Conservation (phyloP, 805 yeast species). For the Kazachstania martiniae region DNA sequence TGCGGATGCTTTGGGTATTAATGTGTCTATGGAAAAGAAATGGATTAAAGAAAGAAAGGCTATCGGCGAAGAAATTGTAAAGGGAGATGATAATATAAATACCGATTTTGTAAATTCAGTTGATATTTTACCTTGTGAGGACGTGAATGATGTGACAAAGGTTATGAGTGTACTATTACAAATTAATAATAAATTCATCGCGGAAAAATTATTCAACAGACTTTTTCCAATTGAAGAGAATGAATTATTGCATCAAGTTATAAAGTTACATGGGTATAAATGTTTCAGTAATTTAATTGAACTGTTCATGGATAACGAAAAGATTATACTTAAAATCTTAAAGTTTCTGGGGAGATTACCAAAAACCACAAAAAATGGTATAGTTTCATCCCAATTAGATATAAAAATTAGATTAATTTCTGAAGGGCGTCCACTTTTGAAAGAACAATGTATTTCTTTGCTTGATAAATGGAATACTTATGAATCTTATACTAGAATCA, state of each 20-base stretch:
- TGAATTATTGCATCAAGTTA: constrained; percentile 44
- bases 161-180: constrained; percentile 77
- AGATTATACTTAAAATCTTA: constrained; percentile 38
- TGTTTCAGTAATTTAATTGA: constrained; percentile 54
- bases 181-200: constrained; percentile 55
- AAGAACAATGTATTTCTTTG: constrained; percentile 30
- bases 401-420: constrained; percentile 32
- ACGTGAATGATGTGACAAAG: constrained; percentile 53
- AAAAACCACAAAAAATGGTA: constrained; percentile 63
- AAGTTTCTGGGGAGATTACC: constrained; percentile 57
- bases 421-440: constrained; percentile 22
- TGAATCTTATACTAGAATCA: constrained; percentile 78
- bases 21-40: constrained; percentile 53
- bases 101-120: constrained; percentile 54
- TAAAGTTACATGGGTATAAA: constrained; percentile 79
- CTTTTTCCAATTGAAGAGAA: constrained; percentile 34
- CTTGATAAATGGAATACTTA: constrained; percentile 60
- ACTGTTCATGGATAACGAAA: constrained; percentile 26
- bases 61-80: constrained; percentile 33
- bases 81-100: constrained; percentile 44
- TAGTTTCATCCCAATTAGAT: constrained; percentile 65
- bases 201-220: constrained; percentile 57
- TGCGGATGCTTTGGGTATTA: constrained; percentile 78
- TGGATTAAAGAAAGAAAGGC: constrained; percentile 56
- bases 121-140: constrained; percentile 37